phyloP scores from a whole-genome alignment of 169 alveolate species.

The Plasmodium reichenowi region DNA sequence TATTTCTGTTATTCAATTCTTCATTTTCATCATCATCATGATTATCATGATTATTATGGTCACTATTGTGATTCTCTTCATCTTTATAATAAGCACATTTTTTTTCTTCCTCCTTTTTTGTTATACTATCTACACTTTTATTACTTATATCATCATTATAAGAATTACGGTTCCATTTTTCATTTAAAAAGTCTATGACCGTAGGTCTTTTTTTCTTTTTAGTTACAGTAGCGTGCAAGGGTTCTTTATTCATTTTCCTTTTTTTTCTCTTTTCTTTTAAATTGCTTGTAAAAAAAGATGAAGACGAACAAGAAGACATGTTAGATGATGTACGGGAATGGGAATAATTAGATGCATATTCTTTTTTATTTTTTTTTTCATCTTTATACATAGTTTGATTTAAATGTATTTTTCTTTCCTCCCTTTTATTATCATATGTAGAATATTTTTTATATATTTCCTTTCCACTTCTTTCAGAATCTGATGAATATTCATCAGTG shows the following conservation, averaged over 20 bases:
- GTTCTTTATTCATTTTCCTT: constrained; percentile 19
- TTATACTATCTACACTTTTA: background rate
- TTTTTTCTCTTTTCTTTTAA: constrained; percentile 8
- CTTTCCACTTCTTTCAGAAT: background rate
- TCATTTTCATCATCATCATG: constrained; percentile 7
- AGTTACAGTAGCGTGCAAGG: background rate
- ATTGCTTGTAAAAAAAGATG: constrained; percentile 22
- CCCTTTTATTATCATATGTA: background rate
- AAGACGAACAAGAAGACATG: constrained; percentile 9
- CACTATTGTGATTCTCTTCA: too few species aligned
- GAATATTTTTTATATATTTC: background rate
- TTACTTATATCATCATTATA: constrained; percentile 11
- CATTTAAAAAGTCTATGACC: constrained; percentile 60
- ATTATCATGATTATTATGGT: background rate
- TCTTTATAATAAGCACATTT: background rate
- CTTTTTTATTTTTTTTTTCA: background rate
- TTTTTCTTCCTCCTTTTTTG: background rate
- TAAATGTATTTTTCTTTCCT: background rate
- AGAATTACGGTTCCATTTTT: constrained; percentile 58
- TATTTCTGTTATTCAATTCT: background rate
- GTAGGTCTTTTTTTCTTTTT: constrained; percentile 51
- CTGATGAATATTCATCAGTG: background rate
- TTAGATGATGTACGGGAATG: background rate
- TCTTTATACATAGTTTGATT: background rate
- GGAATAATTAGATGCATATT: background rate